Base-by-base conservation (phyloP, 2,329 filamentous ascomycete genomes). In the Xylariales sp. region DNA sequence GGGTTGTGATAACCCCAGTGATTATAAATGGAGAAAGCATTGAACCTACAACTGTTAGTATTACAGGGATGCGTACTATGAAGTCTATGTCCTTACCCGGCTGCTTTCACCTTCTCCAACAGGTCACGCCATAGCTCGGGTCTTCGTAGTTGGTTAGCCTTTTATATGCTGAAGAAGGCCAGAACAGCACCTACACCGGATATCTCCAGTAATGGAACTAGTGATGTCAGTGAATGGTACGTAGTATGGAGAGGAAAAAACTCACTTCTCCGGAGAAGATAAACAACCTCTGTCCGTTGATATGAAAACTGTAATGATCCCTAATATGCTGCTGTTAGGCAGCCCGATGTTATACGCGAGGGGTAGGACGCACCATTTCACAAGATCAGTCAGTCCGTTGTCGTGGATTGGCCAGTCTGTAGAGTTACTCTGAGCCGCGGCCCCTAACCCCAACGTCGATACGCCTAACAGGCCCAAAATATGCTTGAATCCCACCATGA, bases 181-280 rank as follows among this genome's bases (percentile, higher is more conserved):
- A n/a, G 39, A 16, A 5, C 9, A 63, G 16, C 14, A 54, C 79
- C 50, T 74, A 81, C 80, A 82, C 81, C 7, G 81, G 81, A n/a
- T 79, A 77, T 62, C 81, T 74, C 78, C 80, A 83, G 43, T 81
- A 81, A 53, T 82, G 81, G 34, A 82, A 82, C 77, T 81, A 32
- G 2, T 52, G 9, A 5, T 16, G n/a, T 71, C 43, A 73, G 60
- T 28, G 16, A 60, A 46, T 14, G 5, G 4, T 8, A 46, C 45
- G 2, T 9, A 8, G 5, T 6, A 3, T n/a, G 3, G 49, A 14
- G 18, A 34, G 6, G 1, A n/a, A 28, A 49, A 9, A 43, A 52
- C 71, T 45, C 70, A 80, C 79, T 72, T 82, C 80, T 64, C 81
- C 80, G 0, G 81, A 83, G 56, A 82, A 82, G 28, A 82, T 73